These are phyloP conservation scores for Suillus occidentalis DNA, from an alignment of 768 basidiomycete species.

Conservation along the genomic window DNA sequence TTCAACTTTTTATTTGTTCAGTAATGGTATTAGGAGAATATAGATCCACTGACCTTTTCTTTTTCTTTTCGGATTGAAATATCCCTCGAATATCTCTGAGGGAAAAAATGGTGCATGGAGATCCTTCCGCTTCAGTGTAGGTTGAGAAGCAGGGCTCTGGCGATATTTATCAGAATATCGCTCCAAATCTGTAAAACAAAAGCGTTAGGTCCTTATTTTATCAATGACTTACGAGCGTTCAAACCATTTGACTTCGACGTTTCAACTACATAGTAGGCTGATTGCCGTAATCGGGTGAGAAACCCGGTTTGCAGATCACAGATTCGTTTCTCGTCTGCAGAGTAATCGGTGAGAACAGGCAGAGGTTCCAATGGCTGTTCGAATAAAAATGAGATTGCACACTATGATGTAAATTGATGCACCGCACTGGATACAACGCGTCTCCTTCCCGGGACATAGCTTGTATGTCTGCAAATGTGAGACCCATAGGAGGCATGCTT, in stretches of 20 bases:
- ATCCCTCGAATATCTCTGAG: conserved; percentile 68
- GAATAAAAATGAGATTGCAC: conserved; percentile 21
- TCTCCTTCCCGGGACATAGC: conserved; percentile 74
- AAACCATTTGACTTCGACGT: conserved; percentile 61
- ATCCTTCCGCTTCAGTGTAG: conserved; percentile 67
- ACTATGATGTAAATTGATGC: conserved; percentile 19
- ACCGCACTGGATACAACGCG: conserved; percentile 78
- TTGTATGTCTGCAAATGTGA: conserved; percentile 79
- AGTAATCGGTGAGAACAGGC: conserved; percentile 68
- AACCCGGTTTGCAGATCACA: conserved; percentile 69
- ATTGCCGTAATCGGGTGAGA: conserved; percentile 60
- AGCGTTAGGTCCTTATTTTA: background rate
- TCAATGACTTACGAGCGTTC: conserved; percentile 9
- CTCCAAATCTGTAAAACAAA: conserved; percentile 54
- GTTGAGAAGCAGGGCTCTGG: conserved; percentile 56
- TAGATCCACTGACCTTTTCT: conserved; percentile 42
- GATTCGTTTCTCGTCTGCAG: conserved; percentile 63
- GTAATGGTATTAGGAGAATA: background rate
- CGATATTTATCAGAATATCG: conserved; percentile 87
- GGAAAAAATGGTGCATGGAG: conserved; percentile 81
- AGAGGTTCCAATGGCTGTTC: conserved; percentile 60
- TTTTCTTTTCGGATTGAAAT: conserved; percentile 76
- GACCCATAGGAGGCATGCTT: conserved; percentile 68
- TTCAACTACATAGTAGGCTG: conserved; percentile 76
- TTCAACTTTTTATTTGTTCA: conserved; percentile 16